Base-by-base conservation (phyloP, 1,139 yeast species). In the Blastobotrys petasosporus region DNA sequence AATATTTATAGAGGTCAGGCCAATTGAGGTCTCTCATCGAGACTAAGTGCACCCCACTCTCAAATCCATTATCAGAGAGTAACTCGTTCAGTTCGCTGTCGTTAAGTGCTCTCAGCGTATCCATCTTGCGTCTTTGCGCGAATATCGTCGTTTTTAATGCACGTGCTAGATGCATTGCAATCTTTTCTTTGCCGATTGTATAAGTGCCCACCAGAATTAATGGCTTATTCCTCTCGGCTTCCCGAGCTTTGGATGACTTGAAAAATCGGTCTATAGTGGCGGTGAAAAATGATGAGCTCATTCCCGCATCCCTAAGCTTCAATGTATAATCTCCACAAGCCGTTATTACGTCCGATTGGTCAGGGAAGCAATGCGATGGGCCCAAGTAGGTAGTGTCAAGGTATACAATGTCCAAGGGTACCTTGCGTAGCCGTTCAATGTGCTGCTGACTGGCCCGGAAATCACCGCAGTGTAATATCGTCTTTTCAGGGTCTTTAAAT, bases 151-250 rank as follows among this genome's bases (percentile, higher is more conserved):
- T 75, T 1, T 68, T 60, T 13, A 86, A 61, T n/a, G 61, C 60
- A 39, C 74, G 65, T 59, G 90, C 92, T 30, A 86, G 72, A 1
- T 78, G 71, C 8, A 86, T 66, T 0, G 95, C 97, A 25, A 92
- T 63, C 48, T 81, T 76, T 61, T 92, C 98, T 61, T 92, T 92
- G 1, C 98, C 97, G 37, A 92, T 87, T 1, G 90, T 76, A 62
- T 92, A 92, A 0, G 95, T 82, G 0, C 97, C 97, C n/a, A 92
- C 81, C 17, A 85, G 69, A 7, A 85, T 77, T 48, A 88, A 69
- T 0, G 66, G 61, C 13, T 53, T 52, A 44, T 45, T 47, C 12
- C n/a, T 31, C 15, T 31, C 33, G 8, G 33, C 33, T 13, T n/a
- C 33, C 8, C 9, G 4, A 5, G 4, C 15, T 4, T 13, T 15